Evolutionary conservation across 768 basidiomycete species (phyloP).

Genomic region (Hericium alpestre): DNA sequence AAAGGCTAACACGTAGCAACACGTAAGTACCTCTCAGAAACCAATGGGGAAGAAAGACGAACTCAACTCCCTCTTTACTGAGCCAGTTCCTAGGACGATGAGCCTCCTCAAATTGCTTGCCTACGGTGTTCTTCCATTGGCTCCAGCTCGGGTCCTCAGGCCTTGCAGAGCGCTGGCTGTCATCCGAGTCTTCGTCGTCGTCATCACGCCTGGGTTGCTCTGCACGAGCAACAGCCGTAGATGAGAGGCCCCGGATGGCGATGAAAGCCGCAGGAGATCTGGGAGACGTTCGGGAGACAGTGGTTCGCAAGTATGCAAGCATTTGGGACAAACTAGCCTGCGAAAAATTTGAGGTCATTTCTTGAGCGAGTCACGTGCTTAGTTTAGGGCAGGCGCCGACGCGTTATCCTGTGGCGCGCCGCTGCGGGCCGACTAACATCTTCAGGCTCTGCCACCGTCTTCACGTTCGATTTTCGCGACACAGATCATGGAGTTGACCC

Average conservation of each 20-base stretch:
- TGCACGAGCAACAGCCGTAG: not conserved
- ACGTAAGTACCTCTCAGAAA: not conserved
- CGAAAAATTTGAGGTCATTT: not conserved
- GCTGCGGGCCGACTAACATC: not conserved
- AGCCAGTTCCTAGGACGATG: conserved; percentile 49
- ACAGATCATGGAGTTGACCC: too few relatives aligned
- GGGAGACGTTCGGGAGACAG: not conserved
- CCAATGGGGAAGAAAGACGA: conserved; percentile 13
- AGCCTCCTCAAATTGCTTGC: conserved; percentile 8
- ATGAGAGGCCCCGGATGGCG: not conserved
- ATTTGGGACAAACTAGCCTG: not conserved
- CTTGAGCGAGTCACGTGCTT: not conserved
- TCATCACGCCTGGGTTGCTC: not conserved
- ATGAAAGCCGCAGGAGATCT: not conserved
- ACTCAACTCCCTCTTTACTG: conserved; percentile 43
- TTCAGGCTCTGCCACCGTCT: not conserved
- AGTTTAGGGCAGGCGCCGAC: conserved; percentile 6
- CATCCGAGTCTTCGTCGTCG: too few relatives aligned
- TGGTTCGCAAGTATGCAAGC: not conserved
- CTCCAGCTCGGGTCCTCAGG: not conserved
- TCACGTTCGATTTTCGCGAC: not conserved
- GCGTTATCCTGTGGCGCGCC: not conserved
- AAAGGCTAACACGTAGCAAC: conserved; percentile 49
- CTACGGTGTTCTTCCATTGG: conserved; percentile 7
- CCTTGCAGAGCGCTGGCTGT: not conserved